Evolutionary conservation across 176 grass and related monocot species (phyloP).

Genomic region (Lolium rigidum): DNA sequence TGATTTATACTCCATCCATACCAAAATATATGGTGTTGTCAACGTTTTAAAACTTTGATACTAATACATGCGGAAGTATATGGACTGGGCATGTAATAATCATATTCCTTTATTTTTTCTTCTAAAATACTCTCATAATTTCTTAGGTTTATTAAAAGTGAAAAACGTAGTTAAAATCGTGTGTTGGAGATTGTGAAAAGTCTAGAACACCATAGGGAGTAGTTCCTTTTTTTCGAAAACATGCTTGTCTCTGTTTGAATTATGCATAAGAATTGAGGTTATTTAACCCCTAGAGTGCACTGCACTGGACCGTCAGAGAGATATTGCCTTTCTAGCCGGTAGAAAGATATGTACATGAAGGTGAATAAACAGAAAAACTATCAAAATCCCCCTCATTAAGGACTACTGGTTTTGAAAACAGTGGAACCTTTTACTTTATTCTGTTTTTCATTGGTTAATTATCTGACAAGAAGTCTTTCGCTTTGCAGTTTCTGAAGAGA

Average conservation of each 20-base stretch:
- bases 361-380: neutral
- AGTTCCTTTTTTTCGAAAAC: neutral
- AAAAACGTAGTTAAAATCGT: neutral
- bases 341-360: neutral
- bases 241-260: neutral
- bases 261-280: neutral
- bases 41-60: neutral
- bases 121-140: neutral
- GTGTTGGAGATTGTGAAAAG: neutral
- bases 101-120: neutral
- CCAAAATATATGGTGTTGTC: neutral
- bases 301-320: neutral
- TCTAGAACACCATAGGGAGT: neutral
- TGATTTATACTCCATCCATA: neutral
- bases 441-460: neutral
- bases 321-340: neutral
- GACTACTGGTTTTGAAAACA: neutral
- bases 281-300: neutral
- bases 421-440: slow-evolving; percentile 15
- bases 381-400: neutral
- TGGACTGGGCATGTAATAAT: neutral
- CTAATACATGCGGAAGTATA: neutral
- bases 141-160: neutral
- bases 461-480: slow-evolving; percentile 36
- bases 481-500: slow-evolving; percentile 81